Evolutionary conservation across 1,284 basidiomycete species (phyloP).

Genomic region (Mycena sp.): DNA sequence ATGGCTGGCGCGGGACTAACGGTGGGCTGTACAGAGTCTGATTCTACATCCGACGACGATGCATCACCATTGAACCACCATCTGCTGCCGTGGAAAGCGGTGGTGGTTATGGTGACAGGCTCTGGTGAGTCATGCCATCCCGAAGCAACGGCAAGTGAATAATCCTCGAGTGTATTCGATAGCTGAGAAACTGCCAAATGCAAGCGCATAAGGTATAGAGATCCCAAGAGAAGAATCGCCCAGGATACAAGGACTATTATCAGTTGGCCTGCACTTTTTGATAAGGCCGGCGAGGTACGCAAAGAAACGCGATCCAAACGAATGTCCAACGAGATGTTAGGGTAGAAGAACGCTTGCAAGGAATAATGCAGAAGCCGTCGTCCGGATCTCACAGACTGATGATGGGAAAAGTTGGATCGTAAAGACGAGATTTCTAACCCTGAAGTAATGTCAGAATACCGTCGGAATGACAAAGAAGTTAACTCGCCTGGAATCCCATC

Average conservation of each 20-base stretch:
- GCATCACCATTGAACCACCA: conserved; percentile 33
- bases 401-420: conserved; percentile 59
- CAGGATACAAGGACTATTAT: conserved; percentile 25
- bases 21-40: conserved; percentile 24
- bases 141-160: conserved; percentile 34
- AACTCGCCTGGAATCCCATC: conserved; percentile 60
- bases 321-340: conserved; percentile 54
- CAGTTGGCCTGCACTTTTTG: conserved; percentile 9
- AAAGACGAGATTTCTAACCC: conserved; percentile 52
- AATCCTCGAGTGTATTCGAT: conserved; percentile 45
- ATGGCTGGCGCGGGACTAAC: conserved; percentile 25
- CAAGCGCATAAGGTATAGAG: conserved; percentile 48
- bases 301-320: conserved; percentile 32
- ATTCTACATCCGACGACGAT: conserved; percentile 14
- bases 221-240: conserved; percentile 41
- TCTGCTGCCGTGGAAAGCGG: conserved; percentile 36
- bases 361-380: conserved; percentile 63
- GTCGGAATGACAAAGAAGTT: conserved; percentile 11
- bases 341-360: conserved; percentile 64
- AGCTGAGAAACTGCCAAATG: conserved; percentile 49
- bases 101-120: conserved; percentile 51
- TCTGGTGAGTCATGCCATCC: conserved; percentile 35
- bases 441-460: conserved; percentile 34
- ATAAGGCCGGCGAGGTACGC: background rate
- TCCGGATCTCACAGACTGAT: conserved; percentile 44